phyloP scores from a whole-genome alignment of 352 stramenopile genomes.

The Pythium grandisporangium region DNA sequence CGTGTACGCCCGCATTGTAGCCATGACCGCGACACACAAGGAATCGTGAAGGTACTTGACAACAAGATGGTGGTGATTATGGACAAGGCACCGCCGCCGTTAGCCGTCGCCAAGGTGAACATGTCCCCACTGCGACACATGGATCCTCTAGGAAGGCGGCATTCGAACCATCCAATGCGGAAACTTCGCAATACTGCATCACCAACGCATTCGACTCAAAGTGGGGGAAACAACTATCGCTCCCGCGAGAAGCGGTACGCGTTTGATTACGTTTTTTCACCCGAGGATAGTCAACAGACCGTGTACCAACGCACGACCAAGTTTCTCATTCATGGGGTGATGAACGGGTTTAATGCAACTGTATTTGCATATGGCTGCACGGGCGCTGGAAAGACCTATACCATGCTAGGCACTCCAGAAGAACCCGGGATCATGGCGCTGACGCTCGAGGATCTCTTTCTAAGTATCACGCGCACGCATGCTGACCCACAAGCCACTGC shows the following conservation, averaged over 20 bases:
- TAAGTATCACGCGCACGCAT: constrained; percentile 42
- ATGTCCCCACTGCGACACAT: neutral
- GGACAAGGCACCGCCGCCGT: constrained; percentile 21
- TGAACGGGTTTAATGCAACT: constrained; percentile 88
- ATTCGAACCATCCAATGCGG: constrained; percentile 16
- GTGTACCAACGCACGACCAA: constrained; percentile 86
- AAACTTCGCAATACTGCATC: constrained; percentile 28
- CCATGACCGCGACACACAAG: constrained; percentile 55
- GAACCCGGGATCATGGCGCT: constrained; percentile 85
- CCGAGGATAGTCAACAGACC: constrained; percentile 49
- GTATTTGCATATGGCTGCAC: constrained; percentile 90
- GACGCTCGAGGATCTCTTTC: constrained; percentile 82
- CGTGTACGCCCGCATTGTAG: constrained; percentile 72
- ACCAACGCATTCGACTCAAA: neutral
- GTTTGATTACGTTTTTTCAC: constrained; percentile 86
- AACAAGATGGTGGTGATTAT: constrained; percentile 81
- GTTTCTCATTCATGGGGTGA: constrained; percentile 79
- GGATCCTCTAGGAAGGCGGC: constrained; percentile 3
- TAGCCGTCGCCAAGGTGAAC: too few relatives aligned
- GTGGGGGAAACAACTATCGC: constrained; percentile 7
- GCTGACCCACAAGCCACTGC: constrained; percentile 16
- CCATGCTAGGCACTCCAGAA: constrained; percentile 80
- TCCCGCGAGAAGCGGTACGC: constrained; percentile 78
- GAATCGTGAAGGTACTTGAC: constrained; percentile 83
- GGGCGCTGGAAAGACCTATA: constrained; percentile 87